Conservation (phyloP, 805 yeast species). For the Pichia phayaonensis region DNA sequence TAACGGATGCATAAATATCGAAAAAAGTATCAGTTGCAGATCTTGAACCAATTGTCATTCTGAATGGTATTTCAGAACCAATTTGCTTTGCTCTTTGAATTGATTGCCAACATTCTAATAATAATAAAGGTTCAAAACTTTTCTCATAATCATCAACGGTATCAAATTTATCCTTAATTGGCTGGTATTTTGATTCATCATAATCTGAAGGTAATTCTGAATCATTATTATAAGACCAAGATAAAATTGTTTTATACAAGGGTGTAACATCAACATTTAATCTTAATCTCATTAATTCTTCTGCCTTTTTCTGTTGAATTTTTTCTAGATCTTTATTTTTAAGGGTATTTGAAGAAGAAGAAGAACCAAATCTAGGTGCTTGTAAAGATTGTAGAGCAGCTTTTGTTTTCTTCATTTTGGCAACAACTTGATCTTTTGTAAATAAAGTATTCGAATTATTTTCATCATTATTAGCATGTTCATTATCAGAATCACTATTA, state of each 20-base stretch:
- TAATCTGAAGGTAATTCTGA: conserved; percentile 55
- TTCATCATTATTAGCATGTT: conserved; percentile 28
- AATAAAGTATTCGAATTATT: conserved; percentile 35
- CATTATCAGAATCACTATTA: conserved; percentile 32
- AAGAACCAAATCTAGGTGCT: conserved; percentile 13
- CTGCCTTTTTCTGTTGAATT: conserved; percentile 46
- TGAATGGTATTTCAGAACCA: conserved; percentile 52
- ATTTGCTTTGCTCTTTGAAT: conserved; percentile 66
- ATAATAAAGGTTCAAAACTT: conserved; percentile 69
- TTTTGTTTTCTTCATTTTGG: conserved; percentile 22
- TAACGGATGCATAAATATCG: conserved; percentile 73
- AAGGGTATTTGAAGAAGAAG: conserved; percentile 15
- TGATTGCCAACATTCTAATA: conserved; percentile 92
- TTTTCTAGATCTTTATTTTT: conserved; percentile 9
- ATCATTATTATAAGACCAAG: conserved; percentile 64
- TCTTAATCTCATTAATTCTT: conserved; percentile 71
- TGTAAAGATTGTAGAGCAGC: conserved; percentile 24
- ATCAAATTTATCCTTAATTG: conserved; percentile 49
- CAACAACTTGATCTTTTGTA: conserved; percentile 32
- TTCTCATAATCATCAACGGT: conserved; percentile 59
- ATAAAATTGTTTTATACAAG: conserved; percentile 57
- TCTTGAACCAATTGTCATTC: conserved; percentile 66
- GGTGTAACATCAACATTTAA: conserved; percentile 73
- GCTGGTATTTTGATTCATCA: conserved; percentile 28
- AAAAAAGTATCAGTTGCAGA: conserved; percentile 79